Base-by-base conservation (phyloP, 805 yeast species). In the Danielia oregonensis region DNA sequence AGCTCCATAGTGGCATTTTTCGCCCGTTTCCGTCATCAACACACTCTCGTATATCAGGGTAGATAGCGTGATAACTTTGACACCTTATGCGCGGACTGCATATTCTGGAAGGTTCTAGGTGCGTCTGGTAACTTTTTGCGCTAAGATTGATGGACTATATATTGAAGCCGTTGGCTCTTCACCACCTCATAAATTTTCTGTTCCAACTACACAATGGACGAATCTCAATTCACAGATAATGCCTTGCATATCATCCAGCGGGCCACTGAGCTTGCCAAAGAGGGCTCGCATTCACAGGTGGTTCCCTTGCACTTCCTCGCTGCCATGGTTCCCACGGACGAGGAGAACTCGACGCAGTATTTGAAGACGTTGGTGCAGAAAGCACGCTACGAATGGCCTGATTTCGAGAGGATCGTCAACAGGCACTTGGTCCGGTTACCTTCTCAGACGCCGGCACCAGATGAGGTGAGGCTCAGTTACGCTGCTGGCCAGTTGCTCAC, bases 291-390 rank as follows among this genome's bases (percentile, higher is more conserved):
- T 61, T 70, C 91, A 6, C 91, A 86, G 56, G 68, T 93, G 36
- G 67, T 76, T 35, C 98, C 98, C n/a, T 59, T 89, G 37, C 98
- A 93, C 61, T 61, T 93, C 37, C 67, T 91, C 43, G 97, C 95
- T 12, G 96, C 97, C 15, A 83, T 91, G 82, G 81, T 84, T 19
- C 80, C 81, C 16, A 69, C 78, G 8, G 78, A 79, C 43, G 70
- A 62, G 40, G 72, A 62, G 30, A 52, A 51, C 32, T 63, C 78
- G 8, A 56, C 61, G 0, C 57, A 57, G 29, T 91, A 87, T 59
- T 64, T 93, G 36, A 85, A 88, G 55, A 84, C 95, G 11, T 67
- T 93, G 30, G 63, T 86, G 13, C 95, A 88, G 51, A 85, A 81
- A 52, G 95, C 87, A 10, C 75, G 96, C 42, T 88, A 78, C 54